phyloP scores from a whole-genome alignment of 805 yeast species.

The Teunomyces aglyptinius region DNA sequence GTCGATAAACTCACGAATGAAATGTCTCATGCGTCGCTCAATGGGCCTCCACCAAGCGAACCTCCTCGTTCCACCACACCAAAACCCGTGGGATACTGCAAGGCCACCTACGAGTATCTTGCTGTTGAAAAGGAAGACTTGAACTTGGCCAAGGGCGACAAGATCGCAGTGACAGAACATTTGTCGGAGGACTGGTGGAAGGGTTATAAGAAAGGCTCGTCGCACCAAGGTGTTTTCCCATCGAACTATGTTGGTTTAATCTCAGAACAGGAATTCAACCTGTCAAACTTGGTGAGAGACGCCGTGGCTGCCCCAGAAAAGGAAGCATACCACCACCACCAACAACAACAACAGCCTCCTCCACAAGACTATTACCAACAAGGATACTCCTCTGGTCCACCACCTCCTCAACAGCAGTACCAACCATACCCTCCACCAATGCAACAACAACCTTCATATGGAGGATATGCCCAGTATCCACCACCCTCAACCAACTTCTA shows the following conservation, averaged over 20 bases:
- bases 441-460: conserved; percentile 30
- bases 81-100: conserved; percentile 40
- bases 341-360: conserved; percentile 9
- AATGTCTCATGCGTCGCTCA: conserved; percentile 13
- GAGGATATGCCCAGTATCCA: conserved; percentile 45
- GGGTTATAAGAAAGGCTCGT: conserved; percentile 51
- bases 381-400: neutral
- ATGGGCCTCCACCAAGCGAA: conserved; percentile 18
- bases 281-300: neutral
- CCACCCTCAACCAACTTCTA: conserved; percentile 51
- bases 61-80: conserved; percentile 18
- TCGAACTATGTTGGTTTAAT: conserved; percentile 69
- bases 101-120: conserved; percentile 70
- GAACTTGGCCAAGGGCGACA: conserved; percentile 61
- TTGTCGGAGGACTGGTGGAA: conserved; percentile 89
- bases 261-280: conserved; percentile 29
- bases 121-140: conserved; percentile 80
- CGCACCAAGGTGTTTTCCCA: conserved; percentile 81
- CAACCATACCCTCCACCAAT: conserved; percentile 13
- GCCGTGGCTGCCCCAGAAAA: conserved; percentile 11
- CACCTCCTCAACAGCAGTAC: conserved; percentile 6
- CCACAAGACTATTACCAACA: conserved; percentile 15
- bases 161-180: conserved; percentile 66
- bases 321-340: conserved; percentile 14
- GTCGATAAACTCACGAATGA: conserved; percentile 11